These are phyloP conservation scores for Trichosporon asahii DNA, from an alignment of 1,284 basidiomycete species.

Conservation along the genomic window DNA sequence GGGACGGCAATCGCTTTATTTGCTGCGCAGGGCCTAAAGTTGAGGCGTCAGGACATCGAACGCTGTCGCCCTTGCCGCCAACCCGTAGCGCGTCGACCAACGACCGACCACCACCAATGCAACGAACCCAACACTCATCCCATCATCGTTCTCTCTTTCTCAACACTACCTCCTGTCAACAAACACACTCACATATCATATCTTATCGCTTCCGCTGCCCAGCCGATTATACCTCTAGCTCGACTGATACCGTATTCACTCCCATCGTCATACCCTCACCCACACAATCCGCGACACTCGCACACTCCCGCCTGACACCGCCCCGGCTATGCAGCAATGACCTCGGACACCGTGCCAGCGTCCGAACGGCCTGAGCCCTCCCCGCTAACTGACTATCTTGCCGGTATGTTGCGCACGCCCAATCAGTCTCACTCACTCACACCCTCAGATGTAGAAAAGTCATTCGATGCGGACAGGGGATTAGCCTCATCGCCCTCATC, in stretches of 20 bases:
- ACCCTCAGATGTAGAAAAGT: conserved; percentile 21
- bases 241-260: neutral
- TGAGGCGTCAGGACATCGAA: neutral
- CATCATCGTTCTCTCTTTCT: neutral
- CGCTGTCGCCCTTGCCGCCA: neutral
- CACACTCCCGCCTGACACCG: neutral
- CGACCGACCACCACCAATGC: neutral
- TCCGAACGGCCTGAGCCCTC: conserved; percentile 10
- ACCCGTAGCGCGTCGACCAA: neutral
- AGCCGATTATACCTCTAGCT: neutral
- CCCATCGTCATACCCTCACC: neutral
- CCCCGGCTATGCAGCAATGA: conserved; percentile 7
- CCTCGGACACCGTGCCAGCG: neutral
- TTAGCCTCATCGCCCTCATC: neutral
- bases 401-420: conserved; percentile 13
- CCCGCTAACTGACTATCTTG: conserved; percentile 24
- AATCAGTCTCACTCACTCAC: neutral
- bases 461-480: conserved; percentile 16
- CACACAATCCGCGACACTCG: neutral
- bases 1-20: neutral
- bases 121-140: neutral
- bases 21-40: neutral
- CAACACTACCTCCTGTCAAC: too few relatives aligned
- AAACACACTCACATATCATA: neutral
- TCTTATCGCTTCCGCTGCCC: neutral